Conservation (phyloP, 2,329 filamentous ascomycete genomes). For the Penicillium sp. region DNA sequence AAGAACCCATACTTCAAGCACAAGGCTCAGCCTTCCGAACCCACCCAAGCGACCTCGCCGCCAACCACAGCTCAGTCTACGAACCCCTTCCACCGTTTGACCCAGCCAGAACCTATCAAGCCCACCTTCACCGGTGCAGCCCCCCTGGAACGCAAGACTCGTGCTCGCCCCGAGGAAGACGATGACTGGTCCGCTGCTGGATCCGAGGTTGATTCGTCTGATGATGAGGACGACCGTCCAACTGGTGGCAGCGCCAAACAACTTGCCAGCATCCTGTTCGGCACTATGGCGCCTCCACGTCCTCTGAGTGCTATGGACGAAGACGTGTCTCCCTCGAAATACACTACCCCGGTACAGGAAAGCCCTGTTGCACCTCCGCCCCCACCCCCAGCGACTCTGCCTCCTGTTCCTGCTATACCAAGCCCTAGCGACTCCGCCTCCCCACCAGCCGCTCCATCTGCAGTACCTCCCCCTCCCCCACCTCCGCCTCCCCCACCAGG, state of each 20-base stretch:
- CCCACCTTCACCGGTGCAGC: conserved; percentile 51
- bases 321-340: conserved; percentile 57
- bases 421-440: conserved; percentile 25
- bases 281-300: conserved; percentile 91
- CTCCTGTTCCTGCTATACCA: conserved; percentile 28
- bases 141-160: conserved; percentile 48
- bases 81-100: conserved; percentile 91
- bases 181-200: conserved; percentile 83
- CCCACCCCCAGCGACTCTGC: conserved; percentile 47
- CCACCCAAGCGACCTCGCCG: conserved; percentile 45
- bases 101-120: conserved; percentile 52
- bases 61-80: conserved; percentile 65
- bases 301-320: conserved; percentile 75
- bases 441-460: conserved; percentile 24
- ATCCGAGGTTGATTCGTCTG: conserved; percentile 70
- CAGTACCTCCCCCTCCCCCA: conserved; percentile 32
- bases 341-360: conserved; percentile 45
- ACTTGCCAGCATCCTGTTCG: conserved; percentile 90
- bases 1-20: conserved; percentile 95
- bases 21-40: conserved; percentile 66
- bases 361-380: conserved; percentile 38
- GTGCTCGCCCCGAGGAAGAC: conserved; percentile 57
- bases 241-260: conserved; percentile 84
- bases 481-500: conserved; percentile 36
- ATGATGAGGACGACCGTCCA: conserved; percentile 71